Conservation (phyloP, 495 filamentous ascomycete genomes). For the Trichoderma virens region DNA sequence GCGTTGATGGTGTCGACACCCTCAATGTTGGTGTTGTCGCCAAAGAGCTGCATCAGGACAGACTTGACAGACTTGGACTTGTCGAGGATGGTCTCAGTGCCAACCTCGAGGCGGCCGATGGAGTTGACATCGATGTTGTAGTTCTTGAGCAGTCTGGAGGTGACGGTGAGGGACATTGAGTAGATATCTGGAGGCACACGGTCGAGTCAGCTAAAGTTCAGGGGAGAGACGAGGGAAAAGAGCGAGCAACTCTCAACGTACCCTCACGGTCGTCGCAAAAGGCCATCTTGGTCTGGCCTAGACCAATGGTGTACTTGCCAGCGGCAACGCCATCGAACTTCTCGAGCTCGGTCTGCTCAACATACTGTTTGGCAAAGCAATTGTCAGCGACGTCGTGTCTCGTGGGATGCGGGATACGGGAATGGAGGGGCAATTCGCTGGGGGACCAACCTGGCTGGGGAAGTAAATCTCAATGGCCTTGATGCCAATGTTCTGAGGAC, state of each 20-base stretch:
- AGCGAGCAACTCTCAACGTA: conserved; percentile 33
- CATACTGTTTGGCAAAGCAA: conserved; percentile 57
- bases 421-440: conserved; percentile 9
- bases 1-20: conserved; percentile 95
- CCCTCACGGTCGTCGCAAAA: conserved; percentile 99
- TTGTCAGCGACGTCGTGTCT: conserved; percentile 17
- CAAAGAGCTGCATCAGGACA: conserved; percentile 97
- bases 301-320: conserved; percentile 98
- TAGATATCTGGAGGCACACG: conserved; percentile 70
- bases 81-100: conserved; percentile 96
- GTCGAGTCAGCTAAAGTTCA: not conserved
- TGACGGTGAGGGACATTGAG: conserved; percentile 83
- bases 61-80: conserved; percentile 99
- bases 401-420: not conserved
- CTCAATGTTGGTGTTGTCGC: conserved; percentile 83
- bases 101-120: conserved; percentile 92
- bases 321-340: conserved; percentile 93
- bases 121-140: conserved; percentile 87
- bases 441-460: conserved; percentile 78
- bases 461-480: conserved; percentile 99
- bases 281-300: conserved; percentile 99
- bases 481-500: conserved; percentile 95
- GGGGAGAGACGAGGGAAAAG: not conserved
- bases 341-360: conserved; percentile 91
- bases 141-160: conserved; percentile 82